Percentiles rank a stretch among this genome's conserved stretches.
phyloP scores from a whole-genome alignment of 768 basidiomycete genomes.

The Thelephora ganbajun region DNA sequence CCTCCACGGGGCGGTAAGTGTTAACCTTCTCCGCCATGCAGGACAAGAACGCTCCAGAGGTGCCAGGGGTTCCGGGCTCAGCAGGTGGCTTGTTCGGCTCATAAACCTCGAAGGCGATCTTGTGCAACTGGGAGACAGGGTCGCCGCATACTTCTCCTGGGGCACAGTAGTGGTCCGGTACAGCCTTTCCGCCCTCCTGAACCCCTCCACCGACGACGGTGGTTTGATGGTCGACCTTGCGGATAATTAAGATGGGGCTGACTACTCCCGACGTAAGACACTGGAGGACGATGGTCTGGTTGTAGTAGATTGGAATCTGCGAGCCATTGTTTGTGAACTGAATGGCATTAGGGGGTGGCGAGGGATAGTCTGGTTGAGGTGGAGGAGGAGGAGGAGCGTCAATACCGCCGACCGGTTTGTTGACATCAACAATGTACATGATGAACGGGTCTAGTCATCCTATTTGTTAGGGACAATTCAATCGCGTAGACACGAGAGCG shows the following conservation, averaged over 20 bases:
- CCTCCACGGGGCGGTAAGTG: conserved; percentile 75
- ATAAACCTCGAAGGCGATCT: conserved; percentile 87
- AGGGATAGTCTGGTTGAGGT: conserved; percentile 80
- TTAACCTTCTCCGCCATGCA: conserved; percentile 93
- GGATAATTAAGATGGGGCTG: conserved; percentile 85
- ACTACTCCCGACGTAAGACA: conserved; percentile 90
- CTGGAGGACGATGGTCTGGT: conserved; percentile 90
- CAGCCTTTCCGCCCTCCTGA: conserved; percentile 75
- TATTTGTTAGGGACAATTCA: conserved; percentile 4
- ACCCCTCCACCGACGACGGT: conserved; percentile 85
- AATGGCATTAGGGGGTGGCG: conserved; percentile 83
- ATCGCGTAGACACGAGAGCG: conserved; percentile 5
- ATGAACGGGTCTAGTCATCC: conserved; percentile 65
- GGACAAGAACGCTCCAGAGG: conserved; percentile 71
- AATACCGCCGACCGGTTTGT: conserved; percentile 64
- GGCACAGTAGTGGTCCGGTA: conserved; percentile 70
- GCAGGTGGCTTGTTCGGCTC: conserved; percentile 56
- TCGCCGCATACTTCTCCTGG: conserved; percentile 86
- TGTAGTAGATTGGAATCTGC: conserved; percentile 89
- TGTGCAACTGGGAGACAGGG: conserved; percentile 90
- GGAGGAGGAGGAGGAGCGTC: conserved; percentile 72
- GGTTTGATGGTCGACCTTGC: conserved; percentile 85
- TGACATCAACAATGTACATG: conserved; percentile 94
- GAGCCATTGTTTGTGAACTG: conserved; percentile 72
- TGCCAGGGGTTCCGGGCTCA: conserved; percentile 65